A percentile compares a stretch with the other conserved stretches of the same genome.
Evolutionary conservation across 1,284 basidiomycete species (phyloP).

Genomic region (Filobasidium uniguttulatum): DNA sequence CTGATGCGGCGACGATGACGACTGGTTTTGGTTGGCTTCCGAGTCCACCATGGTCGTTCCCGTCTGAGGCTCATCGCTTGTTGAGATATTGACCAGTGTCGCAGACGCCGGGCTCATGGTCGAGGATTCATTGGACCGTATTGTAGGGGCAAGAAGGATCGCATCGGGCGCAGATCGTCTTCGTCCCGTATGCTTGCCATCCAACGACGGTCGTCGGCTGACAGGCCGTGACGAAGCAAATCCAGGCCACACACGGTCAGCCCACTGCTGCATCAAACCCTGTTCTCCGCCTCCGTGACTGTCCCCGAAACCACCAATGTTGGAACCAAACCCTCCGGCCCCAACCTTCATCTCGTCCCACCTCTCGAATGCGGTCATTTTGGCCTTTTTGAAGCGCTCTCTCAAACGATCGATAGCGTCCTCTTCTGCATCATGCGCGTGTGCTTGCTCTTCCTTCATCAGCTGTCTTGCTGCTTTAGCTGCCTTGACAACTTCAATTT

Average conservation of each 20-base stretch:
- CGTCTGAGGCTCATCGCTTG: not conserved
- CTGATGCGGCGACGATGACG: too few species aligned
- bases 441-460: constrained; percentile 31
- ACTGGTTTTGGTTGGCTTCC: too few species aligned
- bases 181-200: not conserved
- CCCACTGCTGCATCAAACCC: constrained; percentile 3
- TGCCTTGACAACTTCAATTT: constrained; percentile 40
- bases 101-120: not conserved
- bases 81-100: not conserved
- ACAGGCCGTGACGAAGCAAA: constrained; percentile 7
- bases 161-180: not conserved
- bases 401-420: constrained; percentile 23
- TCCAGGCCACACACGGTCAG: constrained; percentile 6
- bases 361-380: constrained; percentile 5
- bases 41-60: too few species aligned
- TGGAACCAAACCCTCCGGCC: not conserved
- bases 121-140: too few species aligned
- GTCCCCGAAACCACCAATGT: too few species aligned
- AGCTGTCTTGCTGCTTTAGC: constrained; percentile 38
- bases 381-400: constrained; percentile 23
- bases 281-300: constrained; percentile 5
- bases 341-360: constrained; percentile 11
- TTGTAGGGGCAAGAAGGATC: too few species aligned
- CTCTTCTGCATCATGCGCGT: constrained; percentile 20
- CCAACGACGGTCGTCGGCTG: constrained; percentile 10